Base-by-base conservation (phyloP, 148 eudicot genomes). In the Camellia sinensis region DNA sequence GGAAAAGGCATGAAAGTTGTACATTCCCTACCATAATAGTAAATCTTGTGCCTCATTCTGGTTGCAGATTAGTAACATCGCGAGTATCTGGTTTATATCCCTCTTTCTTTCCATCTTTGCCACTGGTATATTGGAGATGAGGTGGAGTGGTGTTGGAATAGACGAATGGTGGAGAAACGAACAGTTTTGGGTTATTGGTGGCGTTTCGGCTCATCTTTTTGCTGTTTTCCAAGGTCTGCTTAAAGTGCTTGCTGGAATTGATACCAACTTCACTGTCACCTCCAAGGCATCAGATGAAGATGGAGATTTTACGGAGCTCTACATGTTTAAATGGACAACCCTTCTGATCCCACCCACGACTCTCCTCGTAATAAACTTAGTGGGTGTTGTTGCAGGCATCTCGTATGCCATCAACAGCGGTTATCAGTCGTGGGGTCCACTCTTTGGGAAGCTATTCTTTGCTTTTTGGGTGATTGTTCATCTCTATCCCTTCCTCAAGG, bases 121-220 rank as follows among this genome's bases (percentile, higher is more conserved):
- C 1, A 92, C 95, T 0, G 95, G 95, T 19, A 90, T 92, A 14
- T 82, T 92, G 41, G 95, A 92, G 81, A 90, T 92, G 90, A 82
- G 95, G 78, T 92, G 95, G 95, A 92, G 95, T 62, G 95, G 95
- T 9, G 95, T 92, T 1, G 88, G 92, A 14, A 92, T 92, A 15
- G 95, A 92, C 44, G 95, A 92, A 75, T 92, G 93, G 92, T 88
- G 91, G 97, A 92, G 97, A 79, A 92, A 92, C 37, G 97, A 92
- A 84, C 97, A 92, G 79, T 92, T 92, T 82, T 92, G 97, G 97
- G 97, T 92, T 74, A 92, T 92, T 37, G 97, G 97, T 65, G 97
- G 97, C 11, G 90, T 90, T 40, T 92, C 96, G 1, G 82, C 96
- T 57, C 97, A 92, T 74, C 89, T 92, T 4, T 89, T 92, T 43